Evolutionary conservation across 2,329 filamentous ascomycete species (phyloP).

Genomic region (Aspergillus sp.): DNA sequence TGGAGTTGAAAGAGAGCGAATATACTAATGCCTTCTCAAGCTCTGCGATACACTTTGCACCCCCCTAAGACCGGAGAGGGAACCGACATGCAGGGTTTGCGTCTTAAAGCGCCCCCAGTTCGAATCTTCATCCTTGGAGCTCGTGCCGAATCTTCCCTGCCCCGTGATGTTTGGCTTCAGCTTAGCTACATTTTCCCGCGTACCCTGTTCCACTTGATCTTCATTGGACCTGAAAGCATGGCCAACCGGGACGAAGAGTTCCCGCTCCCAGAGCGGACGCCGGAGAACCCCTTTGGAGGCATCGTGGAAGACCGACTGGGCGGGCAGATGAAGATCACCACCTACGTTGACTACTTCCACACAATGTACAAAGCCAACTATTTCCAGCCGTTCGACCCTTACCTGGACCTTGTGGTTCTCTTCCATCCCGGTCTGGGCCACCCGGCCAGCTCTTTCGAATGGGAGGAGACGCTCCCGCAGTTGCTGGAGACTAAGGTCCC

Average conservation of each 20-base stretch:
- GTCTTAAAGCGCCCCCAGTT: slow-evolving; percentile 77
- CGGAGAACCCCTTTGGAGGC: slow-evolving; percentile 85
- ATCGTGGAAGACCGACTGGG: slow-evolving; percentile 86
- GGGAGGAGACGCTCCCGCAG: slow-evolving; percentile 82
- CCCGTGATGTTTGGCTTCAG: slow-evolving; percentile 89
- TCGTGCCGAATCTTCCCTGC: slow-evolving; percentile 93
- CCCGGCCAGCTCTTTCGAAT: slow-evolving; percentile 86
- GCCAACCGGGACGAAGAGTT: slow-evolving; percentile 87
- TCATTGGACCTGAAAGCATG: slow-evolving; percentile 96
- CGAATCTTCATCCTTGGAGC: slow-evolving; percentile 90
- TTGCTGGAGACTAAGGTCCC: slow-evolving; percentile 93
- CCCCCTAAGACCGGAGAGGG: slow-evolving; percentile 74
- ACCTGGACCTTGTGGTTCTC: slow-evolving; percentile 94
- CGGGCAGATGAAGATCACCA: slow-evolving; percentile 89
- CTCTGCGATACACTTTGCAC: slow-evolving; percentile 87
- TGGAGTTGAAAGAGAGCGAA: neutral
- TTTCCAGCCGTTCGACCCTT: slow-evolving; percentile 93
- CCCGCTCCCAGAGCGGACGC: slow-evolving; percentile 76
- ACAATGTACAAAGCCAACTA: slow-evolving; percentile 85
- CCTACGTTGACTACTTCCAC: slow-evolving; percentile 97
- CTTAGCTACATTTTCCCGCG: slow-evolving; percentile 92
- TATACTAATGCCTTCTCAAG: slow-evolving; percentile 39
- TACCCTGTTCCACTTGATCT: slow-evolving; percentile 80
- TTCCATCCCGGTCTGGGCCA: slow-evolving; percentile 97
- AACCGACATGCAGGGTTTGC: slow-evolving; percentile 66